Conservation (phyloP, 2,329 filamentous ascomycete species). For the Microdochium paspali region DNA sequence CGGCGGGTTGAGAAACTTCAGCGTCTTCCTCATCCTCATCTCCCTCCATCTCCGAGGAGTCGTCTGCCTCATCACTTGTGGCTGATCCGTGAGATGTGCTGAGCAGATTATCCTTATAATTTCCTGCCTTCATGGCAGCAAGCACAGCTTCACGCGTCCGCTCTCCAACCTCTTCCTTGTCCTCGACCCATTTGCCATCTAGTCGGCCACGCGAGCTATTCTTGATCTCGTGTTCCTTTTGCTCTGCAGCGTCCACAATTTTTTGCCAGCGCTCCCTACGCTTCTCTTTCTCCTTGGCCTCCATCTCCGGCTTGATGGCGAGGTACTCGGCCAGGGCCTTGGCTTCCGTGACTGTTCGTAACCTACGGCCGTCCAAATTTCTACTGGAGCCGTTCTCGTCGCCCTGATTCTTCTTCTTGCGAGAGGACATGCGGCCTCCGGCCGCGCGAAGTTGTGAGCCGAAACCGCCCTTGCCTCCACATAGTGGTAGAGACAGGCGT, state of each 20-base stretch:
- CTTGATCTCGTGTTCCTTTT: conserved; percentile 73
- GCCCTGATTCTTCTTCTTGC: conserved; percentile 73
- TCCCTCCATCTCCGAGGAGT: conserved; percentile 21
- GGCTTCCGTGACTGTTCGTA: conserved; percentile 89
- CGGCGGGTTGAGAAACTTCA: neutral
- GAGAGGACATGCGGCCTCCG: conserved; percentile 95
- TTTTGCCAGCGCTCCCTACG: conserved; percentile 78
- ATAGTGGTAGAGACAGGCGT: conserved; percentile 68
- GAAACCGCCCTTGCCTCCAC: conserved; percentile 95
- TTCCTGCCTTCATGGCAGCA: conserved; percentile 56
- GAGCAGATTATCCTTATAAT: conserved; percentile 51
- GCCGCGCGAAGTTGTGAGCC: conserved; percentile 94
- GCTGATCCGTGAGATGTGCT: conserved; percentile 40
- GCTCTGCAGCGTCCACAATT: conserved; percentile 76
- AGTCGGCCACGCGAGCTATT: conserved; percentile 62
- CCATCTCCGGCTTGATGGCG: conserved; percentile 95
- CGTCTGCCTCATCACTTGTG: conserved; percentile 24
- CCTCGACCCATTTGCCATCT: conserved; percentile 90
- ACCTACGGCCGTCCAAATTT: conserved; percentile 81
- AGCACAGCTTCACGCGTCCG: conserved; percentile 70
- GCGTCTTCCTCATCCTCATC: conserved; percentile 26
- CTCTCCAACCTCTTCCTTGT: conserved; percentile 83
- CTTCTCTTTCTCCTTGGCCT: conserved; percentile 83
- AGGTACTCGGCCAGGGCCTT: conserved; percentile 93
- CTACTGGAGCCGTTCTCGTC: conserved; percentile 86